phyloP scores from a whole-genome alignment of 306 rosid species.

The Purshia tridentata region DNA sequence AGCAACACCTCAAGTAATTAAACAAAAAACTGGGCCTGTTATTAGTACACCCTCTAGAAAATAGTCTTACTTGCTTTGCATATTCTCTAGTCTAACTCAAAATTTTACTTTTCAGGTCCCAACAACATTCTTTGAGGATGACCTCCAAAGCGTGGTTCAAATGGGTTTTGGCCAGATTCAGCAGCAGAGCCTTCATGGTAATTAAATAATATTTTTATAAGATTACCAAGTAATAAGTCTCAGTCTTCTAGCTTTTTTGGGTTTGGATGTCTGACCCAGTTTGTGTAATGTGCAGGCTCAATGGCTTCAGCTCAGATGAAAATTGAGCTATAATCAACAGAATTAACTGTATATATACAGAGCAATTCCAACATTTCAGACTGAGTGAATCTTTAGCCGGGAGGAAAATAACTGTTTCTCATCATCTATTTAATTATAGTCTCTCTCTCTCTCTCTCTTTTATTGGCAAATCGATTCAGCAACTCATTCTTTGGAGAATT shows the following conservation, averaged over 20 bases:
- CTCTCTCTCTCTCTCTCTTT: conserved; percentile 17
- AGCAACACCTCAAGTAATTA: conserved; percentile 35
- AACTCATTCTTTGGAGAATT: conserved; percentile 53
- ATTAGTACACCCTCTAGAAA: neutral
- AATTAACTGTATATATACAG: conserved; percentile 45
- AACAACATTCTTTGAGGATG: conserved; percentile 48
- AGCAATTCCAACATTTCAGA: conserved; percentile 20
- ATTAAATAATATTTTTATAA: neutral
- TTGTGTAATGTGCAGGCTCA: conserved; percentile 35
- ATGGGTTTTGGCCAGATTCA: conserved; percentile 52
- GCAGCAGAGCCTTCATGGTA: conserved; percentile 44
- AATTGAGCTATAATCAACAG: conserved; percentile 38
- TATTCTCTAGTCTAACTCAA: conserved; percentile 15
- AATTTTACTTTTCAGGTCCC: conserved; percentile 33
- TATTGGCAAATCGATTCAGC: conserved; percentile 27
- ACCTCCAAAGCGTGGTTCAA: conserved; percentile 53
- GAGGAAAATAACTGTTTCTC: conserved; percentile 29
- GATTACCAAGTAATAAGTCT: neutral
- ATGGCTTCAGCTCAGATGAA: conserved; percentile 45
- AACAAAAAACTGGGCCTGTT: neutral
- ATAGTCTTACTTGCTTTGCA: conserved; percentile 6
- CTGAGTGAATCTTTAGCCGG: conserved; percentile 32
- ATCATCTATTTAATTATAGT: conserved; percentile 5
- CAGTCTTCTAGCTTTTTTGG: neutral
- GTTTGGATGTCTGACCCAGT: conserved; percentile 8